Base-by-base conservation (phyloP, 1,284 basidiomycete species). In the Cutaneotrichosporon spelunceum region DNA sequence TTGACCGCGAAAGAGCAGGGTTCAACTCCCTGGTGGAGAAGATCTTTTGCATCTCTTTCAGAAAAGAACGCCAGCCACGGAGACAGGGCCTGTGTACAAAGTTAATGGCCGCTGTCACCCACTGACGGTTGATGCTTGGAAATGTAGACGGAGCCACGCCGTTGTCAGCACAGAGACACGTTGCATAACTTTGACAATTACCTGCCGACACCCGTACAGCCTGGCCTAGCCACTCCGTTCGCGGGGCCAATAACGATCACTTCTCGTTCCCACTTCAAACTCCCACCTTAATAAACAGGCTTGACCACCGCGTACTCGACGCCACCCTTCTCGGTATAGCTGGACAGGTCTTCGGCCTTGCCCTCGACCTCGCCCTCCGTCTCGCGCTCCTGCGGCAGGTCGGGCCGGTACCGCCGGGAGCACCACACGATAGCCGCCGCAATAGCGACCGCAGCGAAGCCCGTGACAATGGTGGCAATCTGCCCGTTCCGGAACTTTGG, bases 401-500 rank as follows among this genome's bases (percentile, higher is more conserved):
- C 7, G 8, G 68, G 64, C 26, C 66, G 68, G 57, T 57, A 73
- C 21, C 60, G 53, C 10, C 63, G 58, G 0, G 70, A 64, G 55
- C 70, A 72, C 62, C 68, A 71, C 4, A 70, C 68, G 36, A 74
- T 72, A 10, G 68, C 69, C 1, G 53, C 66, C 7, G 72, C 71
- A 39, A 73, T 62, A 9, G 11, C 34, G 10, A 72, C 62, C 33
- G 63, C 30, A 0, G 39, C 65, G 23, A 63, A 70, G 42, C 72
- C 74, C 1, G 73, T 73, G 26, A 71, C 71, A 10, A 76, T 56
- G 9, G 73, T 75, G 10, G 69, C 73, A 50, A 77, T 77, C 54
- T 74, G 73, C 26, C 75, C 75, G 47, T 73, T 74, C 19, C 64
- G 54, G 69, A 75, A 77, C 30, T 55, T 58, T 1, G 75, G 75